These are phyloP conservation scores for Curvularia eragrostidis DNA, from an alignment of 2,329 filamentous ascomycete genomes.

Conservation along the genomic window DNA sequence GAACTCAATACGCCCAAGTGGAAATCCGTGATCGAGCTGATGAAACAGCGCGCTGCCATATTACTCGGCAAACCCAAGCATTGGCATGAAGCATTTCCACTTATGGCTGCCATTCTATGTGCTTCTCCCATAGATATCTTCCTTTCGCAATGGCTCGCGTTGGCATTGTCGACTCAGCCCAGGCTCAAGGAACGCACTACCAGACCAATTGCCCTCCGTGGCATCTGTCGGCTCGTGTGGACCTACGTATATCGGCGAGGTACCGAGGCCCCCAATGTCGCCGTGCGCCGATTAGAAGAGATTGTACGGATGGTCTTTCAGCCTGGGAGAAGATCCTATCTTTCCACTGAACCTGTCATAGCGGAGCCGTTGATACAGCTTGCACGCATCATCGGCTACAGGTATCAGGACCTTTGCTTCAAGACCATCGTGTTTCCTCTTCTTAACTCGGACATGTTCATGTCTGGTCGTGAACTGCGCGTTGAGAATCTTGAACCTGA, in stretches of 20 bases:
- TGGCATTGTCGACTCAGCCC: constrained; percentile 77
- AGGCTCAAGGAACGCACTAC: constrained; percentile 84
- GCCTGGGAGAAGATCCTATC: constrained; percentile 76
- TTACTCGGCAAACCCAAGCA: constrained; percentile 92
- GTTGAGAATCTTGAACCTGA: constrained; percentile 96
- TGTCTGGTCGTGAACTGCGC: constrained; percentile 75
- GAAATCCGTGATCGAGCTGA: constrained; percentile 80
- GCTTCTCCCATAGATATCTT: constrained; percentile 86
- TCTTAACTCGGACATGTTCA: constrained; percentile 90
- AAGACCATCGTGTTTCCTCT: constrained; percentile 91
- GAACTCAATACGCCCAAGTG: constrained; percentile 84
- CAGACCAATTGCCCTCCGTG: constrained; percentile 81
- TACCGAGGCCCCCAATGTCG: constrained; percentile 71
- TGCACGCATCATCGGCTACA: constrained; percentile 92
- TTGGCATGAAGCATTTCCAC: constrained; percentile 86
- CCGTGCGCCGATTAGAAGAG: constrained; percentile 84
- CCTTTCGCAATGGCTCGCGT: constrained; percentile 81
- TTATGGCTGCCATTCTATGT: constrained; percentile 86
- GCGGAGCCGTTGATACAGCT: constrained; percentile 91
- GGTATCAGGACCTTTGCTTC: constrained; percentile 92
- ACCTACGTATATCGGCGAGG: constrained; percentile 84
- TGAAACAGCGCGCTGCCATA: constrained; percentile 79
- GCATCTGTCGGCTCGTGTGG: constrained; percentile 90
- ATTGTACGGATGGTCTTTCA: constrained; percentile 85
- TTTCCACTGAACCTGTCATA: constrained; percentile 82